Evolutionary conservation across 2,329 filamentous ascomycete species (phyloP), one percentile per base, ranked within the genome.

Genomic region (Cladosporium sp.): DNA sequence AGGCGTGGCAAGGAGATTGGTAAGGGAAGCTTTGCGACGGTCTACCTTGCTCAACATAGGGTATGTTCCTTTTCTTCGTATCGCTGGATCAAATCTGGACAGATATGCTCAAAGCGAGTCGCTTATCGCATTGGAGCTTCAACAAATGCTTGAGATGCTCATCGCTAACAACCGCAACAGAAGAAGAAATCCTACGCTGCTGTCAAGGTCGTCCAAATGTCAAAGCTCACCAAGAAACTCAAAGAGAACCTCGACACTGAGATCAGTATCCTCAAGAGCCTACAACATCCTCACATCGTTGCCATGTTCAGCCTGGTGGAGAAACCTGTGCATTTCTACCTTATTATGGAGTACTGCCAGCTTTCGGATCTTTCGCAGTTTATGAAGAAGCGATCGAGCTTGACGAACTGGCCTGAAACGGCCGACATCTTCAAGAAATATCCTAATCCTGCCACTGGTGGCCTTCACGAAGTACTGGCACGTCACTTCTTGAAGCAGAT

Each of bases 301-400:
- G 88, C 90, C 60, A 84, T 99, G 42, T 91, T 96, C 74, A 89
- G 96, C 71, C 96, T 91, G 73, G 80, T 92, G 68, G 91, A 97
- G 69, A 86, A 89, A 1, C 76, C 82, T 3, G 85, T 85, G 18
- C 88, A 95, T 65, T 96, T 97, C 72, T 93, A 99, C 71, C 80
- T 99, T 52, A 85, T 97, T 56, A 99, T 97, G 92, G 93, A 99
- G 73, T 97, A 95, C 72, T 97, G 93, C 73, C 89, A 95, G 66
- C 80, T 99, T 36, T 92, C 93, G 18, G 93, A 99, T 66, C 73
- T 99, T 52, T 95, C 93, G 9, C 79, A 92, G 48, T 97, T 99
- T 70, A 96, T 99, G 73, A 95, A 93, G 78, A 95, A 93, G 73
- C 83, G 92, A 54, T 84, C 92, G 54, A 88, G 85, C 64, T 80